These are phyloP conservation scores for Gynostemma pentaphyllum DNA, from an alignment of 306 rosid genomes.

Conservation along the genomic window DNA sequence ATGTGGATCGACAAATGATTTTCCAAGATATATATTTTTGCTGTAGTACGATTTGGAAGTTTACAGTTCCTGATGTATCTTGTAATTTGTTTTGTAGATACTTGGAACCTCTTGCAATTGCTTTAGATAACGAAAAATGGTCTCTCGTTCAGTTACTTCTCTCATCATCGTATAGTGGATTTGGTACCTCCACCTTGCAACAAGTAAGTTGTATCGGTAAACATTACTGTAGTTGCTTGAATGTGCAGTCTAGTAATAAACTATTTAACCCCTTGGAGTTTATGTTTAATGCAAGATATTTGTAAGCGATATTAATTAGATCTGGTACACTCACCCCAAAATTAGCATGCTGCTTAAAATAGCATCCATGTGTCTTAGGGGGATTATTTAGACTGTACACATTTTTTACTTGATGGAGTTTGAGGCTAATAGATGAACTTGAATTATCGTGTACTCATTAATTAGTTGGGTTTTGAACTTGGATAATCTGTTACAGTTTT, in stretches of 20 bases:
- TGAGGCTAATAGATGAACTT: slow-evolving; percentile 2
- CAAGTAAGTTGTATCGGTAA: slow-evolving; percentile 40
- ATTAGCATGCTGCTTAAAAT: not conserved
- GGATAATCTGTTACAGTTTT: not conserved
- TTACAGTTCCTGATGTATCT: not conserved
- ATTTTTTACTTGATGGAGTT: too few species aligned
- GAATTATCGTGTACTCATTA: not conserved
- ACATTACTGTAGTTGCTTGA: not conserved
- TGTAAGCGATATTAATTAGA: not conserved
- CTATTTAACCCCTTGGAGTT: not conserved
- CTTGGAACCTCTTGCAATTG: slow-evolving; percentile 93
- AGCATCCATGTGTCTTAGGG: too few species aligned
- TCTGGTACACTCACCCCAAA: too few species aligned
- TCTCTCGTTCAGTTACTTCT: slow-evolving; percentile 92
- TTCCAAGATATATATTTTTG: not conserved
- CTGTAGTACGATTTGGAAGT: not conserved
- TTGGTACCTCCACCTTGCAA: slow-evolving; percentile 90
- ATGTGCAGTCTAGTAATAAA: not conserved
- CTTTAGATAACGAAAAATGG: slow-evolving; percentile 88
- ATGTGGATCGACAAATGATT: not conserved
- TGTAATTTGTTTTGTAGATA: slow-evolving; percentile 33
- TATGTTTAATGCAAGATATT: not conserved
- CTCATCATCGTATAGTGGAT: slow-evolving; percentile 90
- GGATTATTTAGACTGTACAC: too few species aligned
- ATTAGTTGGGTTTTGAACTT: not conserved